Base-by-base conservation (phyloP, 768 basidiomycete species). In the Pleurotus pulmonarius region DNA sequence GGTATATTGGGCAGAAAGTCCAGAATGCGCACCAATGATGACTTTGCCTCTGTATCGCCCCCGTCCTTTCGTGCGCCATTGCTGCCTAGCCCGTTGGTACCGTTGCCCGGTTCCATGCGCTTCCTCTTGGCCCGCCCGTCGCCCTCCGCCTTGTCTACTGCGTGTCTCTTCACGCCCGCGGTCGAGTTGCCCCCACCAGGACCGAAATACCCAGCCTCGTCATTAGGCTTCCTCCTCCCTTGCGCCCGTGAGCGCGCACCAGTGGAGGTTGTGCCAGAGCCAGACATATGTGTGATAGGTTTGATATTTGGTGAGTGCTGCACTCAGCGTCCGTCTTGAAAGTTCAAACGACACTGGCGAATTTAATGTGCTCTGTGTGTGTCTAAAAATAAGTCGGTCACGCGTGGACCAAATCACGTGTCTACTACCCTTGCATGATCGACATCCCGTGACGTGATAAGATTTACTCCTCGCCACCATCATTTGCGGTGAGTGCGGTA, bases 91-190 rank as follows among this genome's bases (percentile, higher is more conserved):
- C 49, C 71, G 11, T 63, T 64, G 29, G 8, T 9, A 12, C 67
- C 56, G 7, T 67, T 60, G 16, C 63, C 59, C 25, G 74, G 67
- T 37, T 88, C 88, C 38, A 81, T 75, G 61, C 87, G 80, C 71
- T 90, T 92, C 62, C 90, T 73, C 70, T 92, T 91, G 53, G 78
- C 75, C 48, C 89, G 76, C 13, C 86, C 83, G 61, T 91, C 90
- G n/a, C 86, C 87, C 6, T 90, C 88, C 22, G 73, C 78, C 63
- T 83, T 82, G 51, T 91, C 90, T 15, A 65, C 73, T 0, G 88
- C 89, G 45, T 82, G 81, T 60, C 90, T 72, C 65, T 92, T 91
- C 15, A 77, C 67, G 38, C 82, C 82, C 13, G 75, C 65, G 2
- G 68, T 68, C 12, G 73, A 70, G 34, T 70, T 64, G n/a, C 71